A percentile compares a stretch with the other conserved stretches of the same genome.
phyloP scores from a whole-genome alignment of 2,329 filamentous ascomycete species.

The Hymenoscyphus scutula region DNA sequence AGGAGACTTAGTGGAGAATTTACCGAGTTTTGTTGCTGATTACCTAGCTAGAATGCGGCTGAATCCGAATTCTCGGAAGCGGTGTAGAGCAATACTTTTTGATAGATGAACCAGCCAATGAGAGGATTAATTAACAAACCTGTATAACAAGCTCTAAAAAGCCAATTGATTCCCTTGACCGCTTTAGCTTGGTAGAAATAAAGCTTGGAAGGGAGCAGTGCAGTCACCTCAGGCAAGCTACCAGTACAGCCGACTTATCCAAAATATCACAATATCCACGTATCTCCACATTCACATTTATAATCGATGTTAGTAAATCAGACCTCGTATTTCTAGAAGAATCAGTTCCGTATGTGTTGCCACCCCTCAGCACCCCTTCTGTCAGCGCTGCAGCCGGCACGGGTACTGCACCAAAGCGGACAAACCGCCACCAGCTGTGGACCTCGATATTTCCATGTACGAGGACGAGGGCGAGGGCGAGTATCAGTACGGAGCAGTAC shows the following conservation, averaged over 20 bases:
- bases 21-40: too few relatives aligned
- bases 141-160: neutral
- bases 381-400: neutral
- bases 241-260: neutral
- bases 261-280: neutral
- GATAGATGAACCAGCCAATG: too few relatives aligned
- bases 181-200: neutral
- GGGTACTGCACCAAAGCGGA: neutral
- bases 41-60: too few relatives aligned
- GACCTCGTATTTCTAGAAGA: neutral
- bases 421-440: conserved; percentile 4
- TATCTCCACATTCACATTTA: neutral
- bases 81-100: too few relatives aligned
- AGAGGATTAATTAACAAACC: too few relatives aligned
- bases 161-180: neutral
- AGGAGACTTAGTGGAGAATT: too few relatives aligned
- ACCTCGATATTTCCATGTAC: neutral
- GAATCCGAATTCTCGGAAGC: too few relatives aligned
- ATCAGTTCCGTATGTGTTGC: neutral
- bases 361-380: neutral
- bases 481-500: too few relatives aligned
- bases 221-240: too few relatives aligned
- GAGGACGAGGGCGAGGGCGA: too few relatives aligned
- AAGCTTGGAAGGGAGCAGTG: neutral
- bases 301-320: neutral